These are phyloP conservation scores for Piper longum DNA, from an alignment of 164 flowering plant genomes.

Conservation along the genomic window DNA sequence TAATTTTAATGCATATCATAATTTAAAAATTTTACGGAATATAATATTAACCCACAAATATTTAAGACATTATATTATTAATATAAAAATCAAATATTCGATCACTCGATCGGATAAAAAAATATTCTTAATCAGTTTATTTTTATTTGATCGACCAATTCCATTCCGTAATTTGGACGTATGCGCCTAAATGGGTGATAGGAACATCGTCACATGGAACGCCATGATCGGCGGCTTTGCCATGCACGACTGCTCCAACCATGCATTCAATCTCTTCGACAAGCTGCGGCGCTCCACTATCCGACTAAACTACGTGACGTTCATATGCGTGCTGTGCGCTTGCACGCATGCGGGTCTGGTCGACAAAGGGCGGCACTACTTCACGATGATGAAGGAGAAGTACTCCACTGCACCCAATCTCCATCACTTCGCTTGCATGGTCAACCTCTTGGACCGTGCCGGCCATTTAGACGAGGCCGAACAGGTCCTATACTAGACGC, in stretches of 20 bases:
- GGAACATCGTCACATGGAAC: constrained; percentile 15
- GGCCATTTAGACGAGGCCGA: constrained; percentile 4
- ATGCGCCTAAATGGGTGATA: constrained; percentile 6
- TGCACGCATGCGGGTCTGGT: constrained; percentile 8
- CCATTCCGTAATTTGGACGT: too few relatives aligned
- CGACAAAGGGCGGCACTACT: constrained; percentile 3
- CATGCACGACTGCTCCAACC: constrained; percentile 11
- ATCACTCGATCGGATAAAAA: too few relatives aligned
- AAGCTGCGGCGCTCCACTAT: constrained; percentile 8
- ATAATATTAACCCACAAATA: too few relatives aligned
- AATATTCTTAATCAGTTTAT: too few relatives aligned
- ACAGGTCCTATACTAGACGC: constrained; percentile 4
- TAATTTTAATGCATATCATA: too few relatives aligned
- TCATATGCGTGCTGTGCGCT: not conserved
- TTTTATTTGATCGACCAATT: too few relatives aligned
- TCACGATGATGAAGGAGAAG: constrained; percentile 1
- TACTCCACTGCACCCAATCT: constrained; percentile 2
- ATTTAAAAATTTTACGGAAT: too few relatives aligned
- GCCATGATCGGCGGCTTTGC: constrained; percentile 19
- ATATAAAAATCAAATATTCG: too few relatives aligned
- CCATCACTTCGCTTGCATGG: constrained; percentile 9
- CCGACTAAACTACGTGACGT: constrained; percentile 7
- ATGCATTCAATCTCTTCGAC: constrained; percentile 12
- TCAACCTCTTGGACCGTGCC: constrained; percentile 8
- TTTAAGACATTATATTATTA: too few relatives aligned